These are phyloP conservation scores for Nymphaea colorata DNA, from an alignment of 164 flowering plant genomes.

Conservation along the genomic window DNA sequence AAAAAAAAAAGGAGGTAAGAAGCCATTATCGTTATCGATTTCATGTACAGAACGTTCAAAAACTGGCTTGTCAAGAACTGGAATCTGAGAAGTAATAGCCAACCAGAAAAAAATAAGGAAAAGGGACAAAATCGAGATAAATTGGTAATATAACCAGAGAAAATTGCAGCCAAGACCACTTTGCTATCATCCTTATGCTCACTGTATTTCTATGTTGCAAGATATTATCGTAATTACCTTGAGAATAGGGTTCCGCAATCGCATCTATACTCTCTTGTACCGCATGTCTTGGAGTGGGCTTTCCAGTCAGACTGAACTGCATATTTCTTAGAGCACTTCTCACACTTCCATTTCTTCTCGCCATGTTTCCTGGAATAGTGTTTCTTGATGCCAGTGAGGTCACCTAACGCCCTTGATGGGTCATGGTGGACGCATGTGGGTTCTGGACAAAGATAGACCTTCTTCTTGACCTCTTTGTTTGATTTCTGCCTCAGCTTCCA, in stretches of 20 bases:
- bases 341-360: constrained; percentile 94
- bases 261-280: constrained; percentile 74
- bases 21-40: not conserved
- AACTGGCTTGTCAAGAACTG: not conserved
- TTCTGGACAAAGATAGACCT: constrained; percentile 83
- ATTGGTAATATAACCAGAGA: no score
- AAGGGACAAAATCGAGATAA: not conserved
- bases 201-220: not conserved
- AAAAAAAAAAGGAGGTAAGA: no score
- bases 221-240: constrained; percentile 28
- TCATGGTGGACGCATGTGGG: constrained; percentile 88
- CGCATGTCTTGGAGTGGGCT: constrained; percentile 86
- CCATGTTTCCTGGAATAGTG: constrained; percentile 89
- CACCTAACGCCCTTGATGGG: constrained; percentile 82
- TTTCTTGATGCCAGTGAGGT: constrained; percentile 87
- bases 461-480: constrained; percentile 59
- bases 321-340: constrained; percentile 75
- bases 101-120: not conserved
- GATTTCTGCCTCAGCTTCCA: constrained; percentile 90
- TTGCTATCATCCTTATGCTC: not conserved
- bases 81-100: not conserved
- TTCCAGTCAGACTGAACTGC: constrained; percentile 96
- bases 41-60: not conserved
- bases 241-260: constrained; percentile 95
- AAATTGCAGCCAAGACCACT: not conserved